Base-by-base conservation (phyloP, 768 basidiomycete species). In the Trametes punicea region DNA sequence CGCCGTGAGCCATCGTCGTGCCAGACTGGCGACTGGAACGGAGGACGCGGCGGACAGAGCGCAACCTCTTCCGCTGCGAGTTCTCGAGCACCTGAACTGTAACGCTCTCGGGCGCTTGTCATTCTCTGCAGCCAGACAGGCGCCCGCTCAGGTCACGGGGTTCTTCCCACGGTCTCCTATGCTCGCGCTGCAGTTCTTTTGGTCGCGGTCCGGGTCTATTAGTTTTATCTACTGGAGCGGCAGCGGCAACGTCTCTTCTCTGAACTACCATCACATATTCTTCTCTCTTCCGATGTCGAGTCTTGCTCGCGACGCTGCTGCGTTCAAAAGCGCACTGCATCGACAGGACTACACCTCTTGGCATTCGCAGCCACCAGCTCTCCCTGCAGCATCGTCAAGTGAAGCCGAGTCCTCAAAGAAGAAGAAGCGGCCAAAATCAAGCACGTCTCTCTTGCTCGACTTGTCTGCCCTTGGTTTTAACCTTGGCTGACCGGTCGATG, bases 271-370 rank as follows among this genome's bases (percentile, higher is more conserved):
- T n/a, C n/a, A n/a, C n/a, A 41, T 34, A 38, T 52, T 30, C 16
- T 11, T 20, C 47, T 16, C 30, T 15, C 45, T 47, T 46, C 65
- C 62, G 71, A 89, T 88, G 87, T 82, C 86, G 23, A 77, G 76
- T 57, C 80, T 90, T 34, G 78, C 80, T n/a, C 77, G 83, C 70
- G 89, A 90, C 59, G 76, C 81, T 45, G 84, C 87, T 52, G 74
- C 83, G 34, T 90, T 90, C 78, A 88, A 87, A 67, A 76, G 74
- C 9, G 74, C 77, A 10, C 71, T 90, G 25, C 77, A 84, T 13
- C 72, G 83, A 51, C 85, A 87, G 68, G 82, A 89, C 65, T 86
- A 79, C 56, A 71, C 80, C 0, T 88, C 89, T 59, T 90, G 88
- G 88, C 88, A 90, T 63, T 84, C 85, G 0, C 81, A 85, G 53